phyloP scores from a whole-genome alignment of 2,329 filamentous ascomycete species.

The Pezizomycotina sp. region DNA sequence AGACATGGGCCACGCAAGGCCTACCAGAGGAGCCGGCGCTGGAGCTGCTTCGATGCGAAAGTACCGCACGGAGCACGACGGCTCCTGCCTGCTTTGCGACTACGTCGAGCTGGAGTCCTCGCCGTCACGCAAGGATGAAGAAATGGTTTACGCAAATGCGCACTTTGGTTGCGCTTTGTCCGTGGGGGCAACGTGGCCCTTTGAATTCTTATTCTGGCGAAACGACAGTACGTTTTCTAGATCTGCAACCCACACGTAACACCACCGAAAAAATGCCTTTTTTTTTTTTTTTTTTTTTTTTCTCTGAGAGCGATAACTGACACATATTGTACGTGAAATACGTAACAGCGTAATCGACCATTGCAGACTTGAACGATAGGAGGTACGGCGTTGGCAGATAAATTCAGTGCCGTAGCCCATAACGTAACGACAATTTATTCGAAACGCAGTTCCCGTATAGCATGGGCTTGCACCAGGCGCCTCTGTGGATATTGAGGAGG shows the following conservation, averaged over 20 bases:
- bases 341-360: slow-evolving; percentile 63
- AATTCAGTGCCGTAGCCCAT: slow-evolving; percentile 73
- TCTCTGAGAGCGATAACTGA: no score
- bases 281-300: no score
- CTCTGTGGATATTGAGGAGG: slow-evolving; percentile 63
- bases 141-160: slow-evolving; percentile 79
- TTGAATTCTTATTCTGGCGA: slow-evolving; percentile 91
- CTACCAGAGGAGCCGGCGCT: slow-evolving; percentile 75
- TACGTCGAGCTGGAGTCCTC: slow-evolving; percentile 71
- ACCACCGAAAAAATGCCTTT: no score
- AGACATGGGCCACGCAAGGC: slow-evolving; percentile 86
- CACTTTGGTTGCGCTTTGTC: slow-evolving; percentile 71
- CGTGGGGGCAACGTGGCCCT: slow-evolving; percentile 97
- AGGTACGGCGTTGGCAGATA: slow-evolving; percentile 61
- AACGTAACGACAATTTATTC: slow-evolving; percentile 91
- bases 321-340: no score
- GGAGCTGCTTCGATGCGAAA: slow-evolving; percentile 62
- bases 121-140: slow-evolving; percentile 74
- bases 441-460: slow-evolving; percentile 94
- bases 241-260: no score
- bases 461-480: slow-evolving; percentile 92
- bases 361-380: slow-evolving; percentile 63
- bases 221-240: no score
- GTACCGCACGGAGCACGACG: slow-evolving; percentile 58
- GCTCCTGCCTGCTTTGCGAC: slow-evolving; percentile 61